Conservation (phyloP, 768 basidiomycete species). For the Mycena sanguinolenta region DNA sequence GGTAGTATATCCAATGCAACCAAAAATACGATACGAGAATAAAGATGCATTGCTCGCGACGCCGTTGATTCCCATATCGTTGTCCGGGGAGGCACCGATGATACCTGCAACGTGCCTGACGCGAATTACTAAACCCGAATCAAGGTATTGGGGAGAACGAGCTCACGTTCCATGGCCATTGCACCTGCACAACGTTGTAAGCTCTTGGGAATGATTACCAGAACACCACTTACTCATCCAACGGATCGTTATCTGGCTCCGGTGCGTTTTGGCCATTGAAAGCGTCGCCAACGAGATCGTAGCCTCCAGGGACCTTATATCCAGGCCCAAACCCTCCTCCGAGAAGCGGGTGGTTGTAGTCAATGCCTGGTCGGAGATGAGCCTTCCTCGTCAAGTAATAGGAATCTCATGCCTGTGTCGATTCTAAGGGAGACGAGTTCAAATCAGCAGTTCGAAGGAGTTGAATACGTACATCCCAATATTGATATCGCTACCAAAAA, state of each 20-base stretch:
- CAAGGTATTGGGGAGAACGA: constrained; percentile 7
- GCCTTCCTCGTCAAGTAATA: background rate
- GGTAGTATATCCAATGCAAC: constrained; percentile 55
- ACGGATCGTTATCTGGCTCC: constrained; percentile 50
- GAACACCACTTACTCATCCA: constrained; percentile 44
- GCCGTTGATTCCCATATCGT: constrained; percentile 63
- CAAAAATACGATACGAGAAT: constrained; percentile 59
- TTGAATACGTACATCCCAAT: constrained; percentile 55
- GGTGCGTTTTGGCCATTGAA: constrained; percentile 52
- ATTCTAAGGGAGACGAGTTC: constrained; percentile 27
- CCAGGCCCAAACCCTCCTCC: constrained; percentile 56
- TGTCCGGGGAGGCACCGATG: constrained; percentile 58
- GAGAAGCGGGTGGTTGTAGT: constrained; percentile 47
- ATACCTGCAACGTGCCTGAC: constrained; percentile 53
- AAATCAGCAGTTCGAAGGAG: background rate
- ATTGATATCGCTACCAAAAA: constrained; percentile 61
- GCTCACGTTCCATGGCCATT: constrained; percentile 53
- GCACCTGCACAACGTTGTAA: constrained; percentile 19
- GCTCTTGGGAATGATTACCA: background rate
- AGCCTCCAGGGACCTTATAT: constrained; percentile 54
- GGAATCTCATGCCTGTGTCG: constrained; percentile 44
- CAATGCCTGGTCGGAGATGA: constrained; percentile 40
- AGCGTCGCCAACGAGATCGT: constrained; percentile 58
- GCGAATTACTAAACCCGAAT: constrained; percentile 29
- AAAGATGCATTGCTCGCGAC: constrained; percentile 62